Evolutionary conservation across 1,139 yeast species (phyloP), one percentile per base, ranked within the genome.

Genomic region (Candida sanyaensis): DNA sequence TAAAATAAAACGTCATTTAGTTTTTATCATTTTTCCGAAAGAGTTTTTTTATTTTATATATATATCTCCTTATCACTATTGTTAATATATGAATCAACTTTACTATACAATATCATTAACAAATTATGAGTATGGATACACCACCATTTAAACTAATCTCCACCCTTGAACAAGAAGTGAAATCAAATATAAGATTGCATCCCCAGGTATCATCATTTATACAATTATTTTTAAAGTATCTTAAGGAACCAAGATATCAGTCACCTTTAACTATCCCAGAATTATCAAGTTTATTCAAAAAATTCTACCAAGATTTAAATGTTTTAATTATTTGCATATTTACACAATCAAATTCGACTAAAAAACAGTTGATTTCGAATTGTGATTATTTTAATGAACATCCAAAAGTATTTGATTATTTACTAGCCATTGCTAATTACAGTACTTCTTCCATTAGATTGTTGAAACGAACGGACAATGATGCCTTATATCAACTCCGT

Each of bases 401-500:
- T 49, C 73, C 75, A 2, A 60, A 62, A 41, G 54, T 59, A 4
- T 75, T 67, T 52, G 80, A 75, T 54, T 75, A 75, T 54, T 55
- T 75, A 40, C 58, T 73, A 47, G 79, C 79, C 30, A 74, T 75
- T n/a, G 73, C 78, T 34, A 72, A 71, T 55, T 74, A 73, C 55
- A 67, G 72, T 37, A 54, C 71, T 2, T 64, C 72, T 1, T 66
- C 77, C n/a, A 66, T 72, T 30, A 72, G 72, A 54, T 57, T 74
- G 32, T 65, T 68, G 30, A 71, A 68, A 50, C 59, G 80, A 38
- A 55, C 68, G 13, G 80, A 75, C 51, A 57, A 62, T 6, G 64
- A 64, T 30, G 79, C 80, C 6, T 54, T 66, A 13, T 55, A 58
- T 42, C 80, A 75, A 54, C 61, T 74, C 40, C 60, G 79, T 17